phyloP scores from a whole-genome alignment of 345 rosid species.

The Linum lewisii region DNA sequence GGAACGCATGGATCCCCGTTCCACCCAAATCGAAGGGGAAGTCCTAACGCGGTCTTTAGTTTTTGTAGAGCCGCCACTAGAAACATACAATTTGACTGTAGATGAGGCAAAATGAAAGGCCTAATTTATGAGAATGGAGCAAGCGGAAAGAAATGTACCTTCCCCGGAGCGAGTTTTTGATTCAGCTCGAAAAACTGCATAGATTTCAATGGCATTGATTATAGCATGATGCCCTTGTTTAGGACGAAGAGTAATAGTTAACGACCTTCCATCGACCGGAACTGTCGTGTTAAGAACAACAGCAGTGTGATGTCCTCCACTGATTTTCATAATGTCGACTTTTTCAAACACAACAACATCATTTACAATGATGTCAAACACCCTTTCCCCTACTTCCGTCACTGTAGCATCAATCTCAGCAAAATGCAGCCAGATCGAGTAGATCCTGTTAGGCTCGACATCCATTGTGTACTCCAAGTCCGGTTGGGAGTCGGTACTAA shows the following conservation, averaged over 20 bases:
- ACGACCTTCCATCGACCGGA: slow-evolving; percentile 70
- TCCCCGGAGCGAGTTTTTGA: slow-evolving; percentile 64
- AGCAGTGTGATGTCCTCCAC: slow-evolving; percentile 57
- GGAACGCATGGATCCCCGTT: slow-evolving; percentile 99
- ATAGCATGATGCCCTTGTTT: slow-evolving; percentile 53
- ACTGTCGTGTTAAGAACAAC: slow-evolving; percentile 75
- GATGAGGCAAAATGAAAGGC: background rate
- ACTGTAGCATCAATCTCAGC: slow-evolving; percentile 78
- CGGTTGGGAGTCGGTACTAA: slow-evolving; percentile 57
- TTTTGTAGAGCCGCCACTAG: slow-evolving; percentile 65
- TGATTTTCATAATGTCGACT: slow-evolving; percentile 60
- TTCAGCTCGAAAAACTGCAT: slow-evolving; percentile 62
- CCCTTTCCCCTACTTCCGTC: slow-evolving; percentile 55
- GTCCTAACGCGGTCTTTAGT: slow-evolving; percentile 59
- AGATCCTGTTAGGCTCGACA: slow-evolving; percentile 86
- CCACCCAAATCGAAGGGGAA: slow-evolving; percentile 95
- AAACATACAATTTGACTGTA: slow-evolving; percentile 16
- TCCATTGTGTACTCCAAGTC: slow-evolving; percentile 62
- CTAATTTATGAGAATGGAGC: background rate
- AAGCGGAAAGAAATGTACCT: slow-evolving; percentile 36
- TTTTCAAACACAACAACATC: slow-evolving; percentile 40
- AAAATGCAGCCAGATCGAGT: slow-evolving; percentile 90
- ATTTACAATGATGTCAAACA: slow-evolving; percentile 75
- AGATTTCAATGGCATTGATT: slow-evolving; percentile 82
- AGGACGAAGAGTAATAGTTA: slow-evolving; percentile 65